These are phyloP conservation scores for Aspergillus oerlinghausenensis DNA, from an alignment of 2,329 filamentous ascomycete species.

Conservation along the genomic window DNA sequence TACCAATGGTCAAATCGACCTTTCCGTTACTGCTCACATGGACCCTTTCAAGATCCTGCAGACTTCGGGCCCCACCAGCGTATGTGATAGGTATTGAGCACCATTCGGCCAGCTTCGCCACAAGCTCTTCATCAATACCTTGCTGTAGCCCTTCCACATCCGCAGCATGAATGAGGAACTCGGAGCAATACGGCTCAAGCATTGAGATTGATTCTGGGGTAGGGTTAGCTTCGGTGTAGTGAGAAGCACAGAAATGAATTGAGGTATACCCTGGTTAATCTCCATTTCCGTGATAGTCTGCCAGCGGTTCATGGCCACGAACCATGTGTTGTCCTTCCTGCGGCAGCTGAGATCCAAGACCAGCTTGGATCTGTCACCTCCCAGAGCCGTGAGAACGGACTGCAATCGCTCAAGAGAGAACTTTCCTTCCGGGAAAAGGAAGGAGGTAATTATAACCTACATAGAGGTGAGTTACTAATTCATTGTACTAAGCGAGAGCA, in stretches of 20 bases:
- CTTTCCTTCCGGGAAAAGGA: constrained; percentile 76
- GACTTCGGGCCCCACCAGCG: constrained; percentile 80
- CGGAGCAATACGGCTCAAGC: constrained; percentile 87
- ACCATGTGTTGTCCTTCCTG: constrained; percentile 71
- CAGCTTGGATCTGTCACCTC: constrained; percentile 70
- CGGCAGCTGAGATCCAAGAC: constrained; percentile 95
- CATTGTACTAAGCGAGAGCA: background rate
- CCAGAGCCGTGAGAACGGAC: constrained; percentile 67
- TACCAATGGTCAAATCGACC: constrained; percentile 92
- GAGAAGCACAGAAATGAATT: background rate
- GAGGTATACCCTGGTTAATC: constrained; percentile 67
- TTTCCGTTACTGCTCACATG: constrained; percentile 71
- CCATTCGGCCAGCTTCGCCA: constrained; percentile 73
- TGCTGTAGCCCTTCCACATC: constrained; percentile 92
- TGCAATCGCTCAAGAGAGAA: constrained; percentile 77
- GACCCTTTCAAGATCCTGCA: constrained; percentile 79
- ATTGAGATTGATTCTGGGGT: constrained; percentile 67
- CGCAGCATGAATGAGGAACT: constrained; percentile 95
- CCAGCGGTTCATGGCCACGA: constrained; percentile 99
- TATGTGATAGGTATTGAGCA: constrained; percentile 92
- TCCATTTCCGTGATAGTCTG: constrained; percentile 97
- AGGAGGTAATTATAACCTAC: constrained; percentile 96
- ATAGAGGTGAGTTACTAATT: background rate
- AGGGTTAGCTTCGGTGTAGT: constrained; percentile 6
- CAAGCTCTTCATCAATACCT: constrained; percentile 83